Evolutionary conservation across 345 rosid genomes (phyloP), one percentile per base, ranked within the genome.

Genomic region (Raphanus sativus): DNA sequence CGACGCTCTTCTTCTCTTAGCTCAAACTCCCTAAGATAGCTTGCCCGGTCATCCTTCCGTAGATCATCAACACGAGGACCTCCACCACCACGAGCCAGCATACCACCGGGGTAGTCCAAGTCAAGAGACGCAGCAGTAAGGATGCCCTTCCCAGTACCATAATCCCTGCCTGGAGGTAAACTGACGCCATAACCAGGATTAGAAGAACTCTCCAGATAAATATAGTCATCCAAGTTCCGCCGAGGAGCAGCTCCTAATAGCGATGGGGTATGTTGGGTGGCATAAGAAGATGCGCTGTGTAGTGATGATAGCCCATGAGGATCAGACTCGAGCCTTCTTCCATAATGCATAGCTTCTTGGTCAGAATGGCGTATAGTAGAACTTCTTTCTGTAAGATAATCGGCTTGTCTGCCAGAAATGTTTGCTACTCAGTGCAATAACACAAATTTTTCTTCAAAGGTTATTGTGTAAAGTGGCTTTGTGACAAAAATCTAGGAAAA

Each of bases 121-220:
- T 93, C 98, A 2, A 86, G 84, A 63, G 95, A 77, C 17, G 89
- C 65, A 67, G 90, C 70, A 75, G 84, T 87, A 67, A 86, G 97
- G 40, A 92, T 87, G 75, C 91, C 94, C 85, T 92, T 95, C 75
- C 97, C 92, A 12, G 91, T 70, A 59, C 93, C 95, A 83, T 93
- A 93, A 80, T 95, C 94, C 83, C 98, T 86, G 32, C 98, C 97
- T 69, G 99, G 98, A 84, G 99, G 99, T 78, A 96, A 81, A 85
- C 99, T 96, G 77, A 96, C 96, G 34, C 97, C 98, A 84, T 96
- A 93, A 65, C 98, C 99, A 12, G 99, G 99, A 83, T 96, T 93
- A 32, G 92, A 82, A 48, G 93, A 85, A 71, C 84, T 84, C 67
- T 87, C 93, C 58, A 85, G 71, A 76, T 91, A 85, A n/a, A 87